Percentiles rank a stretch among this genome's conserved stretches.
Evolutionary conservation across 192 early-diverging fungal genomes (phyloP).

Genomic region (Entomortierella parvispora): DNA sequence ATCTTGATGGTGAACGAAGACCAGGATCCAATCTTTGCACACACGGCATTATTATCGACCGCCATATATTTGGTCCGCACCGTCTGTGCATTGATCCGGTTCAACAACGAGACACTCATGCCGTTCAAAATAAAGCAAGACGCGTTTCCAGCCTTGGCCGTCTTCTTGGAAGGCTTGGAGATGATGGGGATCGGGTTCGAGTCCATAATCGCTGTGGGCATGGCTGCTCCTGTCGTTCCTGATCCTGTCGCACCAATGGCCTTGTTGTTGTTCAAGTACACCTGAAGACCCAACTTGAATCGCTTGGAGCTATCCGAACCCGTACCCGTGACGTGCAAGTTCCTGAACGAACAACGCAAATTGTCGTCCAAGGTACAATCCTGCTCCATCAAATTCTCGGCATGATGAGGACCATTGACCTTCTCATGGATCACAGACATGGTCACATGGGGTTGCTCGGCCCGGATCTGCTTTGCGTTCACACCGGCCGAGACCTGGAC

Average conservation of each 20-base stretch:
- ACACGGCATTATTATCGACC: constrained; percentile 66
- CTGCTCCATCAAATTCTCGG: constrained; percentile 55
- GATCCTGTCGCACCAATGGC: no score
- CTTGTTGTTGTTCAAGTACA: constrained; percentile 59
- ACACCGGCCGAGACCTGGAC: constrained; percentile 64
- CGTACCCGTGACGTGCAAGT: constrained; percentile 81
- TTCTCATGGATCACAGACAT: constrained; percentile 72
- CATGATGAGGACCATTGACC: constrained; percentile 60
- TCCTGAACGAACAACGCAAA: constrained; percentile 73
- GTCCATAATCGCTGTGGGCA: constrained; percentile 71
- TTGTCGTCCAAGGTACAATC: constrained; percentile 60
- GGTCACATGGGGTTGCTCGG: constrained; percentile 64
- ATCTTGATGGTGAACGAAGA: constrained; percentile 68
- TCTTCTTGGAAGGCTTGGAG: constrained; percentile 94
- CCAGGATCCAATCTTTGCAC: constrained; percentile 71
- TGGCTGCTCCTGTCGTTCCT: no score
- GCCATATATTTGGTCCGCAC: constrained; percentile 88
- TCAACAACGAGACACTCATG: constrained; percentile 85
- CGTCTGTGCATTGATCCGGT: constrained; percentile 92
- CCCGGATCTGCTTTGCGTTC: constrained; percentile 56
- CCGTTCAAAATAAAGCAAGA: constrained; percentile 82
- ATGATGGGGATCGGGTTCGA: constrained; percentile 86
- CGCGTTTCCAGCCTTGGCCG: constrained; percentile 81
- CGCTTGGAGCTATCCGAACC: constrained; percentile 77
- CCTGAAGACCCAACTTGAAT: constrained; percentile 75